Conservation (phyloP, 495 filamentous ascomycete genomes). For the Antarctomyces pellizariae region DNA sequence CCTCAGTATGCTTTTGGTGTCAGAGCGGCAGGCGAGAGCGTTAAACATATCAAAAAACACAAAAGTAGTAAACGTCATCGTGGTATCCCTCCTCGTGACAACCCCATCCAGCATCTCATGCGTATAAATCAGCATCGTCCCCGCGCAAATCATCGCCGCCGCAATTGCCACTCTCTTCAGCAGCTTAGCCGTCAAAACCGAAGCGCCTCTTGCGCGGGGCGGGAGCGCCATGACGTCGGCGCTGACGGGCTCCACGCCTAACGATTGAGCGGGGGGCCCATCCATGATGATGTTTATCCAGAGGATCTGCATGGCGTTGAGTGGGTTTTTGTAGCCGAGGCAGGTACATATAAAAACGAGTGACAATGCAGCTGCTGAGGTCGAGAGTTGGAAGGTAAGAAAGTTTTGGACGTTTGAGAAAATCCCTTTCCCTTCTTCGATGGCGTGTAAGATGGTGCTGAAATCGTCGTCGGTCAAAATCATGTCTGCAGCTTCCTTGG, state of each 20-base stretch:
- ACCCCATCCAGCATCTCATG: constrained; percentile 71
- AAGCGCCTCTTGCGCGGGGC: constrained; percentile 59
- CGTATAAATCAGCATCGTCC: constrained; percentile 76
- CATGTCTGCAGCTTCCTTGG: constrained; percentile 99
- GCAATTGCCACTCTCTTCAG: constrained; percentile 73
- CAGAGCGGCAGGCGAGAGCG: constrained; percentile 77
- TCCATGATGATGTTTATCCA: constrained; percentile 99
- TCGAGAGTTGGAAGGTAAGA: constrained; percentile 93
- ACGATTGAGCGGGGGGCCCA: constrained; percentile 86
- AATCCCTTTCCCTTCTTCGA: constrained; percentile 96
- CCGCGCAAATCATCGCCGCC: constrained; percentile 68
- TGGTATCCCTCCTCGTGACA: constrained; percentile 83
- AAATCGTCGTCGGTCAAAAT: constrained; percentile 97
- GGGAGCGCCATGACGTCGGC: constrained; percentile 84
- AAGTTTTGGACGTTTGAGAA: constrained; percentile 99
- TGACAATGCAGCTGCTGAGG: constrained; percentile 79
- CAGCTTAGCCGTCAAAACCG: constrained; percentile 63
- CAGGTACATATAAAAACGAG: constrained; percentile 81
- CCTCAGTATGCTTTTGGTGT: constrained; percentile 64
- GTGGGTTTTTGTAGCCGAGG: constrained; percentile 74
- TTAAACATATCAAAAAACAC: constrained; percentile 99
- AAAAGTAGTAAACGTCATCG: constrained; percentile 98
- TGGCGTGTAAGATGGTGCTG: constrained; percentile 84
- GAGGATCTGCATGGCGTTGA: constrained; percentile 97
- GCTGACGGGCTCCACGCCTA: constrained; percentile 89